These are phyloP conservation scores for Metschnikowia baotianmanensis DNA, from an alignment of 805 yeast genomes.

Conservation along the genomic window DNA sequence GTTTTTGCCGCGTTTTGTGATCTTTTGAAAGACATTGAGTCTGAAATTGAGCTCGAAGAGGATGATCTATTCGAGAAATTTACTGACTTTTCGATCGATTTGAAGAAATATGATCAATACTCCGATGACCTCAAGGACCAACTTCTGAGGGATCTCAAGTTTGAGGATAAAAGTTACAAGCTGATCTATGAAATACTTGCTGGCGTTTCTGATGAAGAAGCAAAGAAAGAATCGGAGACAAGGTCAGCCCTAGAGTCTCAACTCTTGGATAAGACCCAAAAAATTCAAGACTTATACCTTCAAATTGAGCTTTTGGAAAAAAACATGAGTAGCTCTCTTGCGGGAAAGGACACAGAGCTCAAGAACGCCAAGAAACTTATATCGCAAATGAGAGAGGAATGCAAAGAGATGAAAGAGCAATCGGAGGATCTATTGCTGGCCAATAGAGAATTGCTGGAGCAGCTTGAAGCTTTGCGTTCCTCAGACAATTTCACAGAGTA, in stretches of 20 bases:
- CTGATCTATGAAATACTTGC: neutral
- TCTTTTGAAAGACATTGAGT: slow-evolving; percentile 1
- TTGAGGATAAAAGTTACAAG: neutral
- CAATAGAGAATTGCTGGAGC: slow-evolving; percentile 22
- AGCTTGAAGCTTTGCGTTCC: slow-evolving; percentile 28
- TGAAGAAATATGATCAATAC: neutral
- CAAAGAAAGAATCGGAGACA: neutral
- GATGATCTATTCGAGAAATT: slow-evolving; percentile 1
- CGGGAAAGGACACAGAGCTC: slow-evolving; percentile 28
- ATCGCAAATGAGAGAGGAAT: slow-evolving; percentile 5
- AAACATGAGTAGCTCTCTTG: slow-evolving; percentile 35
- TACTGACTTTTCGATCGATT: neutral
- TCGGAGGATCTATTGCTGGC: slow-evolving; percentile 20
- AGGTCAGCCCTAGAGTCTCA: slow-evolving; percentile 4
- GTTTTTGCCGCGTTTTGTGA: neutral
- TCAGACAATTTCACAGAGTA: slow-evolving; percentile 15
- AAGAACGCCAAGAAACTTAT: slow-evolving; percentile 16
- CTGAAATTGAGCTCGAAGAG: slow-evolving; percentile 7
- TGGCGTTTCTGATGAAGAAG: neutral
- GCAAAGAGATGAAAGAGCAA: slow-evolving; percentile 19
- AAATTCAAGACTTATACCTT: slow-evolving; percentile 43
- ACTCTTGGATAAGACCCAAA: slow-evolving; percentile 13
- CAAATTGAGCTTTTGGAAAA: slow-evolving; percentile 46
- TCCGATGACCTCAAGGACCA: neutral
- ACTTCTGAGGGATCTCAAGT: neutral